Conservation (phyloP, 805 yeast genomes). For the Barnettozyma wickerhamii region DNA sequence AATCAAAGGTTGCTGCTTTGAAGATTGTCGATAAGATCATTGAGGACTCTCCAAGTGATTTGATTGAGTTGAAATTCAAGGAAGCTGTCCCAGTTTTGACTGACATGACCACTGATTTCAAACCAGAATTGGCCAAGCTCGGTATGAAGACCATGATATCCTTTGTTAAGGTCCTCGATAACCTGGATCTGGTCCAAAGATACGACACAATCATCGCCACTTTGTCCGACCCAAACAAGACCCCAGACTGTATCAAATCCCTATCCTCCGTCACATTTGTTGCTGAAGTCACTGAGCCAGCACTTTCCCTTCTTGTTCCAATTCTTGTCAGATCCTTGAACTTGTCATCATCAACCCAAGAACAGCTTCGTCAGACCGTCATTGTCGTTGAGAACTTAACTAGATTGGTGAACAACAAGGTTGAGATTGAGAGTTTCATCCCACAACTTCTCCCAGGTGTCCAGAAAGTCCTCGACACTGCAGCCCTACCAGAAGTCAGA, state of each 20-base stretch:
- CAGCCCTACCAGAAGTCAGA: slow-evolving; percentile 95
- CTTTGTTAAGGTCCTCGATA: slow-evolving; percentile 81
- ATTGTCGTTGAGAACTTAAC: slow-evolving; percentile 94
- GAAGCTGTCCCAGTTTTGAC: slow-evolving; percentile 80
- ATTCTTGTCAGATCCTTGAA: slow-evolving; percentile 85
- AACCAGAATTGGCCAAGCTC: slow-evolving; percentile 88
- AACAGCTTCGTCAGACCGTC: slow-evolving; percentile 94
- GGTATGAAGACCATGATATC: slow-evolving; percentile 68
- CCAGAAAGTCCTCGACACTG: slow-evolving; percentile 79
- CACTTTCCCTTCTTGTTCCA: slow-evolving; percentile 85
- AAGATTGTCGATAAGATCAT: slow-evolving; percentile 67
- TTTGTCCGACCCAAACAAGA: slow-evolving; percentile 83
- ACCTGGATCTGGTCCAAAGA: slow-evolving; percentile 86
- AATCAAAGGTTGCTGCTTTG: slow-evolving; percentile 78
- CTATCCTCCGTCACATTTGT: slow-evolving; percentile 93
- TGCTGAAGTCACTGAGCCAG: slow-evolving; percentile 97
- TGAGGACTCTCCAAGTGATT: slow-evolving; percentile 79
- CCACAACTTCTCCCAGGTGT: slow-evolving; percentile 91
- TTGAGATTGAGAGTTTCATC: slow-evolving; percentile 84
- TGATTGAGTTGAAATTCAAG: slow-evolving; percentile 76
- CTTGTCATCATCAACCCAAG: slow-evolving; percentile 83
- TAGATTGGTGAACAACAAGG: slow-evolving; percentile 87
- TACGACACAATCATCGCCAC: slow-evolving; percentile 82
- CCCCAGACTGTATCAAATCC: slow-evolving; percentile 83
- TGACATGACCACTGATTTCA: slow-evolving; percentile 90